These are phyloP conservation scores for Zelopaecilomyces penicillatus DNA, from an alignment of 2,329 filamentous ascomycete species.

Conservation along the genomic window DNA sequence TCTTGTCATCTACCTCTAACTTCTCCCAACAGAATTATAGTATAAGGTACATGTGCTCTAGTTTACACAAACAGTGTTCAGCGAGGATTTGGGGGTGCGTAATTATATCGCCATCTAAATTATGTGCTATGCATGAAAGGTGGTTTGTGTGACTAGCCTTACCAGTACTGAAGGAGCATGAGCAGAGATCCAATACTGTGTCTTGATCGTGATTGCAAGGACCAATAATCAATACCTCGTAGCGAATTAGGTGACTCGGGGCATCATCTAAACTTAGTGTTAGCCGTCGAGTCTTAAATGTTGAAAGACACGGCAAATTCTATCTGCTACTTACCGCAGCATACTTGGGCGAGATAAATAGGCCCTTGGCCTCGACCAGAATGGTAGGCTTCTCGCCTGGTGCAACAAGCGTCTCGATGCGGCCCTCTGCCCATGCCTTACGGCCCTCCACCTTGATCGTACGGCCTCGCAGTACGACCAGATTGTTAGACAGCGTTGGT, in stretches of 20 bases:
- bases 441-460: constrained; percentile 83
- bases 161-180: no score
- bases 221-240: no score
- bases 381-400: constrained; percentile 53
- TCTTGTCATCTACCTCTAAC: no score
- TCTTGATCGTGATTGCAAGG: no score
- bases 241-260: constrained; percentile 7
- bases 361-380: constrained; percentile 71
- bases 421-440: constrained; percentile 89
- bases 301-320: constrained; percentile 1
- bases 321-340: constrained; percentile 53
- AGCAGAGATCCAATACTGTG: no score
- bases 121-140: no score
- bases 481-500: constrained; percentile 67
- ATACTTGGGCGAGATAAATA: constrained; percentile 84
- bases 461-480: constrained; percentile 68
- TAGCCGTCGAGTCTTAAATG: neutral
- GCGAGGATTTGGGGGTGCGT: no score
- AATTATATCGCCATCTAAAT: no score
- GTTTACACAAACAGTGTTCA: no score
- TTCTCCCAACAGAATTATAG: no score
- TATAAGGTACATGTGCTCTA: no score
- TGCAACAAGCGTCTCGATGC: constrained; percentile 68
- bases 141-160: no score
- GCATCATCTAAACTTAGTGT: constrained; percentile 11